Percentiles rank a stretch among this genome's conserved stretches.
phyloP scores from a whole-genome alignment of 2,329 filamentous ascomycete species.

The Tolypocladium nubicola region DNA sequence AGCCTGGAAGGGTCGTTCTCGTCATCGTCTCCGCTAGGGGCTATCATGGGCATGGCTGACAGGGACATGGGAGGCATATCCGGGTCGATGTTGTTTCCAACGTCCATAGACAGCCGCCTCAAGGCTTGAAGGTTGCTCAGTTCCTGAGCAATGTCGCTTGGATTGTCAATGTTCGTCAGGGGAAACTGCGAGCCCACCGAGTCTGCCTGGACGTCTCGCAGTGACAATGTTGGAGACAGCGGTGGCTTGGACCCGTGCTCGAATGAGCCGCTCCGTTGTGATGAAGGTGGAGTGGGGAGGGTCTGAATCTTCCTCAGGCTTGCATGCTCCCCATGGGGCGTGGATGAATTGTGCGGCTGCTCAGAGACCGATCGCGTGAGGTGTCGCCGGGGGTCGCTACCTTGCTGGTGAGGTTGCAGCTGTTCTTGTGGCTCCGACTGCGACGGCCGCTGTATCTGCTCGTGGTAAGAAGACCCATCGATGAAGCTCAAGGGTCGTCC shows the following conservation, averaged over 20 bases:
- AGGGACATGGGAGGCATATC: conserved; percentile 62
- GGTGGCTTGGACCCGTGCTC: conserved; percentile 32
- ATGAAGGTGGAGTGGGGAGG: conserved; percentile 25
- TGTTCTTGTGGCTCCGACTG: conserved; percentile 6
- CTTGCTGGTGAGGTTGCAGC: conserved; percentile 17
- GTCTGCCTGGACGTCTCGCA: conserved; percentile 45
- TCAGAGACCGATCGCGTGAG: conserved; percentile 37
- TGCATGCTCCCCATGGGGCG: conserved; percentile 20
- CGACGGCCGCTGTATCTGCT: conserved; percentile 30
- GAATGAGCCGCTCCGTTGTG: conserved; percentile 28
- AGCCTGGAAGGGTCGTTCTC: conserved; percentile 81
- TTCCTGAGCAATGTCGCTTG: conserved; percentile 83
- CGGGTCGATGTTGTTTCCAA: conserved; percentile 60
- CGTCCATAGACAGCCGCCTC: conserved; percentile 90
- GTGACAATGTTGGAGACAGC: conserved; percentile 40
- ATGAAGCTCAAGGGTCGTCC: conserved; percentile 68
- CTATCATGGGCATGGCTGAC: conserved; percentile 61
- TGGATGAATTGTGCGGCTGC: conserved; percentile 18
- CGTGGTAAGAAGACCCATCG: conserved; percentile 39
- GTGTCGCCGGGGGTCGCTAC: conserved; percentile 27
- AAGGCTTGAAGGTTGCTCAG: conserved; percentile 86
- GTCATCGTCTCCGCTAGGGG: conserved; percentile 63
- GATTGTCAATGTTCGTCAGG: conserved; percentile 81
- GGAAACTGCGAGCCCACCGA: conserved; percentile 60
- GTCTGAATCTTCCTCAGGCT: conserved; percentile 33